Percentiles rank a stretch among this genome's conserved stretches.
These are phyloP conservation scores for Epichloe typhina DNA, from an alignment of 2,329 filamentous ascomycete genomes.

Conservation along the genomic window DNA sequence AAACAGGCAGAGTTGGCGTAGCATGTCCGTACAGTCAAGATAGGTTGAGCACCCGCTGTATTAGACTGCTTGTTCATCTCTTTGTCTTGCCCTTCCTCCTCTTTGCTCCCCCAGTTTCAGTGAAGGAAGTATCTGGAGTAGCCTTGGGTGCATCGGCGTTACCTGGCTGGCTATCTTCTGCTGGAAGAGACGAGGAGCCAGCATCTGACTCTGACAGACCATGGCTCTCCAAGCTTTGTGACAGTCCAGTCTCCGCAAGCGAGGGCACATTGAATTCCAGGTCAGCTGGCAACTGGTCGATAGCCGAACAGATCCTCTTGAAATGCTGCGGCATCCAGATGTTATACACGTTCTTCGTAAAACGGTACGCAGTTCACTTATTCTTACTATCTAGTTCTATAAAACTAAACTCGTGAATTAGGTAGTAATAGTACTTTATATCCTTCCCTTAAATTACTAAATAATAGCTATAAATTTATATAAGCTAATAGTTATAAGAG, in stretches of 20 bases:
- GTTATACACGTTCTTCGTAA: slow-evolving; percentile 1
- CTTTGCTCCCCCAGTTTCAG: too few species aligned
- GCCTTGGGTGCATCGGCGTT: not conserved
- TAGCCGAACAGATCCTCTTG: not conserved
- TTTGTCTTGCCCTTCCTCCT: too few species aligned
- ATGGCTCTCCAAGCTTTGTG: not conserved
- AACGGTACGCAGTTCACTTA: not conserved
- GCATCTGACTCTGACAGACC: not conserved
- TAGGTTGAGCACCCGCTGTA: too few species aligned
- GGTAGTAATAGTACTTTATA: slow-evolving; percentile 24
- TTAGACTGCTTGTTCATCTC: too few species aligned
- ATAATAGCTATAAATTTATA: slow-evolving; percentile 29
- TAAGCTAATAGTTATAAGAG: slow-evolving; percentile 16
- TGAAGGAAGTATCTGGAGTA: too few species aligned
- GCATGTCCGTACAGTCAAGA: too few species aligned
- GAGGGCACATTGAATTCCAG: not conserved
- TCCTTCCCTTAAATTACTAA: slow-evolving; percentile 21
- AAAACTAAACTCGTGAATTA: slow-evolving; percentile 21
- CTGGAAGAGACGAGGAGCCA: not conserved
- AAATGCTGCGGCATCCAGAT: not conserved
- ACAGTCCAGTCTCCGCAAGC: not conserved
- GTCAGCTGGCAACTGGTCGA: not conserved
- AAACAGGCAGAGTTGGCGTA: too few species aligned
- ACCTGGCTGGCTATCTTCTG: not conserved
- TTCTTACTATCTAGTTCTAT: slow-evolving; percentile 6